phyloP scores from a whole-genome alignment of 2,329 filamentous ascomycete genomes.

The Phoma herbarum region DNA sequence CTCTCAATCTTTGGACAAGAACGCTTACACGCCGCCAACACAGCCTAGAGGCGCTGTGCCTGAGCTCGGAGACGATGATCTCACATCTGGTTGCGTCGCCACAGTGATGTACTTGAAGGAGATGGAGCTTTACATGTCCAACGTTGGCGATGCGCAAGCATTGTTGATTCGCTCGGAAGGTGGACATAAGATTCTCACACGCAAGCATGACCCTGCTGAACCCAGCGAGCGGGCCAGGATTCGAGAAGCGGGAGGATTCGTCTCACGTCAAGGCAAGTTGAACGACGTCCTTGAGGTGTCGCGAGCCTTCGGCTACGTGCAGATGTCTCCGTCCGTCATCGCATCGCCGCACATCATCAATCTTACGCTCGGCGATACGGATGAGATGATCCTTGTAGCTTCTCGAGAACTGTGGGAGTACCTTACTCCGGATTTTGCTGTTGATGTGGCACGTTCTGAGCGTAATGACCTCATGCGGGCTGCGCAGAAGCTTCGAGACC shows the following conservation, averaged over 20 bases:
- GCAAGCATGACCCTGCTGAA: slow-evolving; percentile 93
- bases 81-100: slow-evolving; percentile 88
- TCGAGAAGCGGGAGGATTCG: slow-evolving; percentile 92
- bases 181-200: slow-evolving; percentile 81
- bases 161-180: slow-evolving; percentile 92
- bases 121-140: slow-evolving; percentile 91
- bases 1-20: slow-evolving; percentile 79
- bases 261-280: slow-evolving; percentile 90
- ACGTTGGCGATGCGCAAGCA: slow-evolving; percentile 95
- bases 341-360: slow-evolving; percentile 86
- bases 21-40: slow-evolving; percentile 51
- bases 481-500: slow-evolving; percentile 90
- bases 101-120: slow-evolving; percentile 90
- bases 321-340: slow-evolving; percentile 90
- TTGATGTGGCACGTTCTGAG: slow-evolving; percentile 89
- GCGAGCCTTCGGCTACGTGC: slow-evolving; percentile 92
- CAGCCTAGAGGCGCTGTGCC: slow-evolving; percentile 75
- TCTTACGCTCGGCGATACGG: slow-evolving; percentile 81
- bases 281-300: slow-evolving; percentile 94
- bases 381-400: slow-evolving; percentile 92
- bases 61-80: slow-evolving; percentile 85
- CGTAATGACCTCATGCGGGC: slow-evolving; percentile 92
- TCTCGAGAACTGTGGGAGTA: slow-evolving; percentile 97
- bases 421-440: slow-evolving; percentile 85
- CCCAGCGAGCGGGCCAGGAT: slow-evolving; percentile 85